Evolutionary conservation across 2,329 filamentous ascomycete genomes (phyloP).

Genomic region (Scedosporium dehoogii): DNA sequence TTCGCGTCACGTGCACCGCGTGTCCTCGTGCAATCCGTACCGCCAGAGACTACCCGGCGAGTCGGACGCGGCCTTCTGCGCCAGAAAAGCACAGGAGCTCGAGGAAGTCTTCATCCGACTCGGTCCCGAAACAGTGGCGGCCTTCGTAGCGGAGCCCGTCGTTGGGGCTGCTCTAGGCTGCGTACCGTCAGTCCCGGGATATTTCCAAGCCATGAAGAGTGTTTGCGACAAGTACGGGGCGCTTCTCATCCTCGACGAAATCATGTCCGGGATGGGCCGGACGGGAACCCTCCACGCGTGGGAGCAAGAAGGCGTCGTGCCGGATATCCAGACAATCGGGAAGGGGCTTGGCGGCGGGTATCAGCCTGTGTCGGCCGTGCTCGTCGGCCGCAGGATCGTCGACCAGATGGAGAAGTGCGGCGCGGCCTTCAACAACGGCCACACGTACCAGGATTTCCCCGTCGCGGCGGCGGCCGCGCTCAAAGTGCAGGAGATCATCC

Average conservation of each 20-base stretch:
- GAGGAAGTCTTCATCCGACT: conserved; percentile 55
- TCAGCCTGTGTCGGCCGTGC: conserved; percentile 48
- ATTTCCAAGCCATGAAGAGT: conserved; percentile 56
- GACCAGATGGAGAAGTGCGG: conserved; percentile 28
- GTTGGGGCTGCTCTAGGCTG: conserved; percentile 44
- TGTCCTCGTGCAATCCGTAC: conserved; percentile 60
- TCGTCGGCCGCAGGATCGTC: conserved; percentile 43
- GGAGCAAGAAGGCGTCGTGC: conserved; percentile 44
- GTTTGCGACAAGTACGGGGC: conserved; percentile 64
- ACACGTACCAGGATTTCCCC: conserved; percentile 54
- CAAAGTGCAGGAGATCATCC: conserved; percentile 51
- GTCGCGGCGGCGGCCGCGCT: conserved; percentile 51
- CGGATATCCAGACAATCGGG: conserved; percentile 57
- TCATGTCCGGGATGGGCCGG: conserved; percentile 60
- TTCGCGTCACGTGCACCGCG: conserved; percentile 41
- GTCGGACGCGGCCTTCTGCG: conserved; percentile 48
- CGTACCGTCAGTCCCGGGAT: conserved; percentile 55
- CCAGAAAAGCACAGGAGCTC: conserved; percentile 51
- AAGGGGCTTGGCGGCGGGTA: conserved; percentile 60
- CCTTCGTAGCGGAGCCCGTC: conserved; percentile 40
- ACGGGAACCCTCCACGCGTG: conserved; percentile 52
- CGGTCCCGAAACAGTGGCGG: conserved; percentile 57
- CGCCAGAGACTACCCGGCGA: conserved; percentile 43
- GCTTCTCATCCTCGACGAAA: conserved; percentile 67
- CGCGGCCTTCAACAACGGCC: conserved; percentile 38